Evolutionary conservation across 1,284 basidiomycete species (phyloP), one percentile per base, ranked within the genome.

Genomic region (Anthracocystis walkeri): DNA sequence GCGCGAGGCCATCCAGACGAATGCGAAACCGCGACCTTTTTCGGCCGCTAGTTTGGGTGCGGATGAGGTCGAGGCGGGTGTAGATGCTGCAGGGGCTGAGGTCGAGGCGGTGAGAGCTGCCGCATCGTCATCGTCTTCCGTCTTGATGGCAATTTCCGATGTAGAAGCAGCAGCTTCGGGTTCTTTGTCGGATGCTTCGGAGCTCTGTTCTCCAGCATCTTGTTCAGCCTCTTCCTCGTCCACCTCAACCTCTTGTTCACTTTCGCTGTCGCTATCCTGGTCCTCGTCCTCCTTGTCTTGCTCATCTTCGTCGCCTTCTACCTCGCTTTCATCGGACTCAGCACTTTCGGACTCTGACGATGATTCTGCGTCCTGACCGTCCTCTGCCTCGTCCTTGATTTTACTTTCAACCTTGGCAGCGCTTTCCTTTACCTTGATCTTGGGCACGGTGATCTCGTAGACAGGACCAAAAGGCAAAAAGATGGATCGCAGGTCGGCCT

Each of bases 401-500:
- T 40, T 29, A 33, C 27, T 38, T 23, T 18, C 38, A 21, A 78
- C 58, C 78, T 88, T 65, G 7, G 56, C 56, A 52, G 35, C n/a
- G 7, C 18, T 12, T 10, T 20, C 16, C 58, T 75, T 65, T 5
- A 60, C 57, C 49, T 75, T 75, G 52, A 62, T 61, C 61, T 70
- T 75, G 0, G 94, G 95, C 14, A 97, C 90, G 72, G 92, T 90
- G 69, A 97, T 91, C 2, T 92, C 92, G 84, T 95, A 89, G 25
- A 98, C 91, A 0, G 94, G 92, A 0, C 95, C 95, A 77, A 91
- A 92, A 0, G 93, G 93, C 8, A 96, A 89, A 87, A 98, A 98
- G 1, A 93, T 87, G 0, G 92, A 90, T 50, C 93, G 90, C 2
- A 99, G 87, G 83, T 98, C 95, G 76, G 93, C 90, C 79, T 93